Evolutionary conservation across 768 basidiomycete species (phyloP), one percentile per base, ranked within the genome.

Genomic region (Boletus eberwhitei): DNA sequence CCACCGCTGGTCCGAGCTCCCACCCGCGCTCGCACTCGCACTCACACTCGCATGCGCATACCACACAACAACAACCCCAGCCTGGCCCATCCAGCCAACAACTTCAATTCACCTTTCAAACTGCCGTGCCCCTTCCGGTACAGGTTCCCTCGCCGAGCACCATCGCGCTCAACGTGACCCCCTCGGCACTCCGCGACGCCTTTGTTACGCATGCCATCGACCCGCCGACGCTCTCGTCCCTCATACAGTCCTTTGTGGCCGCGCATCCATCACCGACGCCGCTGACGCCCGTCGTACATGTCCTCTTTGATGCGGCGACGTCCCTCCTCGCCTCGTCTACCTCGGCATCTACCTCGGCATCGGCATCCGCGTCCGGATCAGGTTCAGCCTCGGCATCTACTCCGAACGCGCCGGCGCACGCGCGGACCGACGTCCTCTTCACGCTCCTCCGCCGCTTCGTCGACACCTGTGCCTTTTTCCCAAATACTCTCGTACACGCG

Each of bases 231-330:
- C 69, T 85, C 19, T 77, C 83, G 14, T 76, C 78, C 37, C 78
- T 84, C 72, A 79, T 85, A 36, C 79, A 81, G 53, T 71, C 73
- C 19, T 83, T 74, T 53, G 76, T 75, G 35, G 64, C 75, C 19
- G 71, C 77, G 5, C 75, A 81, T 53, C 78, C 80, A 2, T 81
- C 79, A 0, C 64, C 75, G 3, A 79, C 79, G 0, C 78, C 83
- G 2, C 72, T 85, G 14, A 76, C 75, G 0, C 71, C 78, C 2
- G 75, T 82, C 31, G 65, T 85, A 4, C 74, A 77, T 34, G 77
- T 80, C 9, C 73, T 85, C 5, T 85, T 84, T 54, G 81, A 82
- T 31, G 83, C 82, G 1, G 55, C 61, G n/a, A 59, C 70, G 4
- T 54, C 42, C 67, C 77, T 63, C 13, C 61, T 64, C 21, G 38